Conservation (phyloP, 768 basidiomycete species). For the Boletus edulis region DNA sequence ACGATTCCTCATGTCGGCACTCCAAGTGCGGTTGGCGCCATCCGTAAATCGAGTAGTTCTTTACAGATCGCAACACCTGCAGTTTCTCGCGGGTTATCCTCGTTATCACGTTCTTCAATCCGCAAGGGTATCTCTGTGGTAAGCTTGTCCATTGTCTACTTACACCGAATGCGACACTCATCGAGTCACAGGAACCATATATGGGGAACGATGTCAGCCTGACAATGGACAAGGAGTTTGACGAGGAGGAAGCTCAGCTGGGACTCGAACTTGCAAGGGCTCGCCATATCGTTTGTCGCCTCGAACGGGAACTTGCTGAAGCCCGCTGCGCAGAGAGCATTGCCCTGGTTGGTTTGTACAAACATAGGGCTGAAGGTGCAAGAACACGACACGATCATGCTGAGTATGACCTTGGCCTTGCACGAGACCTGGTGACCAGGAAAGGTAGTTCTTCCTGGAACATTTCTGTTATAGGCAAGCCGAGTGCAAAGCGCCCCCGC, state of each 20-base stretch:
- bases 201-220: too few species aligned
- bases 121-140: too few species aligned
- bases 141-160: too few species aligned
- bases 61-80: background rate
- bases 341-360: background rate
- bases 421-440: background rate
- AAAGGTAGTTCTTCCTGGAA: background rate
- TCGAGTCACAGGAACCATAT: too few species aligned
- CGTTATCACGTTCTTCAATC: background rate
- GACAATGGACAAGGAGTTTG: background rate
- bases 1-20: background rate
- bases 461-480: too few species aligned
- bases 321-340: background rate
- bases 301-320: conserved; percentile 1
- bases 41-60: background rate
- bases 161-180: too few species aligned
- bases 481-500: too few species aligned
- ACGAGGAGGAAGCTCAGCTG: background rate
- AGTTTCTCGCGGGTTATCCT: background rate
- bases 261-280: background rate
- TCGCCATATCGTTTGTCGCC: background rate
- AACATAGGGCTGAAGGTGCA: background rate
- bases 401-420: background rate
- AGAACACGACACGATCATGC: background rate
- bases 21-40: background rate